Percentiles rank a stretch among this genome's conserved stretches.
phyloP scores from a whole-genome alignment of 2,329 filamentous ascomycete species.

The Botrytis galanthina region DNA sequence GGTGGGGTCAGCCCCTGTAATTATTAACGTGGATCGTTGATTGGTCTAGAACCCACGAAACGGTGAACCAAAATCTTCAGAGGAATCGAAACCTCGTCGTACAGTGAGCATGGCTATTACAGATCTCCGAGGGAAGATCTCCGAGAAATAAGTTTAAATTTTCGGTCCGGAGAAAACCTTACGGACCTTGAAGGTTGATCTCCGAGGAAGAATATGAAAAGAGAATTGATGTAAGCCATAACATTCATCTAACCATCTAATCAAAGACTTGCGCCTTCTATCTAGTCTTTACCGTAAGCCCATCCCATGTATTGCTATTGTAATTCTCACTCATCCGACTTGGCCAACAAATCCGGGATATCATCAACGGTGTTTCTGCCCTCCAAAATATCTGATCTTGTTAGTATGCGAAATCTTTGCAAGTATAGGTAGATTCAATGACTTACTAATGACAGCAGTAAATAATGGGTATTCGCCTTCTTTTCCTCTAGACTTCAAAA shows the following conservation, averaged over 20 bases:
- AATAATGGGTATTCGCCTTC: slow-evolving; percentile 89
- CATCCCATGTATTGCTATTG: background rate
- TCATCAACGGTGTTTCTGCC: slow-evolving; percentile 74
- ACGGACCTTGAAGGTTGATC: background rate
- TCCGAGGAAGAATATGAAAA: slow-evolving; percentile 5
- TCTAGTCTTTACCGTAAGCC: slow-evolving; percentile 5
- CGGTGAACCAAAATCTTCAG: background rate
- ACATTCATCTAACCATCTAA: background rate
- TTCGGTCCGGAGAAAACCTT: background rate
- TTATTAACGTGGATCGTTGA: slow-evolving; percentile 3
- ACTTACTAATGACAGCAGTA: slow-evolving; percentile 68
- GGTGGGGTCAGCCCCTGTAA: slow-evolving; percentile 3
- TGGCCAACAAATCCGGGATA: slow-evolving; percentile 61
- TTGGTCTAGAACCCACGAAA: background rate
- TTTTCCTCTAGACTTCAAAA: slow-evolving; percentile 73
- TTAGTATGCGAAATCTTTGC: slow-evolving; percentile 6
- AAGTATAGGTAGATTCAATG: background rate
- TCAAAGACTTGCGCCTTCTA: slow-evolving; percentile 20
- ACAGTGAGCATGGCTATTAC: background rate
- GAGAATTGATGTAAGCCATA: background rate
- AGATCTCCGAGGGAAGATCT: slow-evolving; percentile 7
- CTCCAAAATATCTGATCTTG: slow-evolving; percentile 61
- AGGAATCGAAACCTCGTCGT: background rate
- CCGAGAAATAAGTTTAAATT: background rate
- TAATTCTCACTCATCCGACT: slow-evolving; percentile 23